Evolutionary conservation across 495 filamentous ascomycete genomes (phyloP), one percentile per base, ranked within the genome.

Genomic region (Xanthoparmelia taractica): DNA sequence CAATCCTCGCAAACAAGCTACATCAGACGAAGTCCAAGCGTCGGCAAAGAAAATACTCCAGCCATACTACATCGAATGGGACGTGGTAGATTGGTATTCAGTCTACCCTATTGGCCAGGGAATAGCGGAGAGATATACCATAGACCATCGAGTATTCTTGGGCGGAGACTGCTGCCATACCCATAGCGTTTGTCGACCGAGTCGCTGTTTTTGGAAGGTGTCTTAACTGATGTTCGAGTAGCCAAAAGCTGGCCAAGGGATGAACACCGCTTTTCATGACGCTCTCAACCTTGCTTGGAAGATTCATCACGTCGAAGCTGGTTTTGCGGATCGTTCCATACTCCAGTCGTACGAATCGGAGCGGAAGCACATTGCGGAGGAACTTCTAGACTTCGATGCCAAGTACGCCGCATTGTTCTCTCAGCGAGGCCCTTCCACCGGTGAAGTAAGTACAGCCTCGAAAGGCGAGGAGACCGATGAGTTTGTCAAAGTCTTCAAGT

Each of bases 261-360:
- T 83, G 80, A 77, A 77, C 62, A 74, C 78, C 56, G 74, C 73
- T 66, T 68, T 79, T 64, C 79, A 81, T 65, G 79, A 84, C 63
- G 74, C 77, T 17, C 77, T 80, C 67, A 92, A 94, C 61, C 82
- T 92, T 41, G 89, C 88, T 25, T 92, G 89, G 89, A 92, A 94
- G 73, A 76, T 94, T 7, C 87, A 82, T 1, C 72, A 80, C 33
- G 79, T 92, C 1, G 71, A 91, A 17, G 80, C 75, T 38, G 85
- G 85, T 17, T 74, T 79, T 48, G 83, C 85, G 3, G 64, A 68
- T 17, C 80, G 80, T 4, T 77, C 76, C 2, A 66, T 91, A 5
- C 75, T 92, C 2, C 73, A 84, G 66, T 89, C 88, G 5, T 93
- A 92, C 65, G 80, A 87, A 10, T 67, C 81, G 7, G 89, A 93